Base-by-base conservation (phyloP, 2,329 filamentous ascomycete genomes). In the Sodiomyces alkalinus region DNA sequence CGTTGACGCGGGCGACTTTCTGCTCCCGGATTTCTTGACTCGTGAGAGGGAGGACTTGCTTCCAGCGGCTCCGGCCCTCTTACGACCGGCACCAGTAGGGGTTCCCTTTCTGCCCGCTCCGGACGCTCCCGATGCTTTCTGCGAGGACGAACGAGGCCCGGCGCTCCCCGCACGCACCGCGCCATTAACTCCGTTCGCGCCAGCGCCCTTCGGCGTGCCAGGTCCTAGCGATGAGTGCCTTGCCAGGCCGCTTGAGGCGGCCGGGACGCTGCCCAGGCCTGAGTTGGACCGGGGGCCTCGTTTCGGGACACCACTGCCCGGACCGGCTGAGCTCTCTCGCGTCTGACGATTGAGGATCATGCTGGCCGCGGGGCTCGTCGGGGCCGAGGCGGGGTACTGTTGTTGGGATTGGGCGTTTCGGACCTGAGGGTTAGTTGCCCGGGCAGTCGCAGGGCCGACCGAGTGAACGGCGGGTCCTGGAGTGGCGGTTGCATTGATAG, bases 151-250 rank as follows among this genome's bases (percentile, higher is more conserved):
- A 22, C 70, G 58, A 2, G 72, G 72, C 0, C 69, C 71, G 5
- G 65, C 68, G 42, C 72, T 77, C 7, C 70, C 71, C 18, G 72
- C 63, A 35, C 62, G 53, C 12, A 49, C 49, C 11, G 53, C 45
- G 25, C 47, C 27, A n/a, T n/a, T n/a, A n/a, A n/a, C n/a, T n/a
- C n/a, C n/a, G n/a, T n/a, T n/a, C 8, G 23, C 43, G 18, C 55
- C 55, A 11, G 52, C 34, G 6, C 42, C 46, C 44, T 75, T 74
- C 7, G 71, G 68, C 3, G 70, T 74, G 17, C 70, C 68, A 0
- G 72, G 72, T 1, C 70, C 71, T 3, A 74, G 55, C 2, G 72
- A 76, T 2, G 71, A 62, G 44, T 76, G 72, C 10, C 72, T 60
- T 6, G 70, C 71, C 8, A 77, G 54, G 1, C 61, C 62, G 41